Base-by-base conservation (phyloP, 2,329 filamentous ascomycete genomes). In the Esteya vermicola region DNA sequence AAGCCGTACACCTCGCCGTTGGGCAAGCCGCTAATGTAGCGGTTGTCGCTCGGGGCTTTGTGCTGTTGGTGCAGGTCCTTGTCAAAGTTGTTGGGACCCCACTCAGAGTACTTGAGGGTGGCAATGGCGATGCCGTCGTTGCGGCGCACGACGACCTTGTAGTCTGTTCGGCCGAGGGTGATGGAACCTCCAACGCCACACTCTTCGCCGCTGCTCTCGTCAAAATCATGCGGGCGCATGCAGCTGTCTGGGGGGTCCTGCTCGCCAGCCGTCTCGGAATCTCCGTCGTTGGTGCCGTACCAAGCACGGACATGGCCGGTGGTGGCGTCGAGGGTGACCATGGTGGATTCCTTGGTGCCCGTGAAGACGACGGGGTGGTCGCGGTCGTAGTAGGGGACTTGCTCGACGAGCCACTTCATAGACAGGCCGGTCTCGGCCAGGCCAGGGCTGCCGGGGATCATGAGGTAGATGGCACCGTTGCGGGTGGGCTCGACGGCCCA, bases 401-500 rank as follows among this genome's bases (percentile, higher is more conserved):
- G 76, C 48, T 91, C 85, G n/a, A 91, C 84, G 43, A 96, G 64
- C 50, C 82, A 73, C 65, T 93, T 94, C 68, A 89, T 84, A 21
- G 81, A 85, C 48, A 82, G 70, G 36, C 73, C 73, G 19, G 82
- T 76, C 47, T 70, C 72, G 52, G 79, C 67, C 42, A 88, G 65
- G 51, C 70, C 58, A 46, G 68, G 52, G 36, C 67, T 65, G 35
- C 75, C 76, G 2, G 86, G 85, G 20, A 78, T 75, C 68, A 91
- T 91, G 38, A 93, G 73, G 54, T 91, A 96, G 31, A 98, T 71
- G 51, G 75, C 78, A 4, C 91, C 91, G 56, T 94, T 82, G 48
- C 81, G 77, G 48, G 73, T 89, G 13, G 91, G 91, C 59, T 96
- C 91, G 40, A 98, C 84, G 41, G 93, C 88, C 85, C 91, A 98